Evolutionary conservation across 306 rosid species (phyloP).

Genomic region (Cyamopsis tetragonoloba): DNA sequence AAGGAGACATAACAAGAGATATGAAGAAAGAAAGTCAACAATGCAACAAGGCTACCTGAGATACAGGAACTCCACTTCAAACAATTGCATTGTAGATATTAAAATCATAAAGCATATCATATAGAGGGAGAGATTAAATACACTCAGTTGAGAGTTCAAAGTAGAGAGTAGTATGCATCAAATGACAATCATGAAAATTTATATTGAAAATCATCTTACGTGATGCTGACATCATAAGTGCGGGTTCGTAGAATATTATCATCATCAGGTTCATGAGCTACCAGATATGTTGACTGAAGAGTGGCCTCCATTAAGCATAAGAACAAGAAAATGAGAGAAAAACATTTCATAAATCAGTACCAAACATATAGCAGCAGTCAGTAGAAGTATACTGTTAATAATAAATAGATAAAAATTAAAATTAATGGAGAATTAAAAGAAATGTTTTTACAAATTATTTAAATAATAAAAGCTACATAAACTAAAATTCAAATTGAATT

Average conservation of each 20-base stretch:
- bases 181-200: slow-evolving; percentile 8
- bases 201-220: slow-evolving; percentile 55
- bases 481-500: not conserved
- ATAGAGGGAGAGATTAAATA: not conserved
- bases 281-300: slow-evolving; percentile 61
- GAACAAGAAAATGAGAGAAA: slow-evolving; percentile 20
- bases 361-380: slow-evolving; percentile 5
- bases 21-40: not conserved
- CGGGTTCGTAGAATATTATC: slow-evolving; percentile 90
- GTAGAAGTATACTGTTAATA: not conserved
- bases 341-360: slow-evolving; percentile 22
- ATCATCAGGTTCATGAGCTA: slow-evolving; percentile 87
- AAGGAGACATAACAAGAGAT: not conserved
- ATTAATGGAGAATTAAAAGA: not conserved
- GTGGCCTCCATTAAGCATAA: slow-evolving; percentile 44
- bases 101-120: not conserved
- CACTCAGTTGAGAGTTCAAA: not conserved
- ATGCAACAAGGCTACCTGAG: not conserved
- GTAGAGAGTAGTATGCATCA: slow-evolving; percentile 3
- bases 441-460: not conserved
- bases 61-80: not conserved
- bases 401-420: not conserved
- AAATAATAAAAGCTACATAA: not conserved
- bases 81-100: not conserved
- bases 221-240: slow-evolving; percentile 88